A percentile compares a stretch with the other conserved stretches of the same genome.
These are phyloP conservation scores for Beauveria sp. DNA, from an alignment of 2,329 filamentous ascomycete genomes.

Conservation along the genomic window DNA sequence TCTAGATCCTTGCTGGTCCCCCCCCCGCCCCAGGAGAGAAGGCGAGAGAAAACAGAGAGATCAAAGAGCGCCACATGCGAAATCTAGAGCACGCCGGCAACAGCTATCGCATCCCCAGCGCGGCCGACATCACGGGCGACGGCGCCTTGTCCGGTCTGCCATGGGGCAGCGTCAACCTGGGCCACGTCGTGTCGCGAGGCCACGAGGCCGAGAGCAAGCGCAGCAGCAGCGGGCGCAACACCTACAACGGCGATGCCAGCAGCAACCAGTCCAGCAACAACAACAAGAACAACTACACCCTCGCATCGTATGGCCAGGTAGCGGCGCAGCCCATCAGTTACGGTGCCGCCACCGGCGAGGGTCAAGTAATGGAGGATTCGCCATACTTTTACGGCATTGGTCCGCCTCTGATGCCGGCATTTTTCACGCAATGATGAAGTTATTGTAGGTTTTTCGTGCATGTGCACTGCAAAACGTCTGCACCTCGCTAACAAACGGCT, in stretches of 20 bases:
- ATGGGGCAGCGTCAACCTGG: slow-evolving; percentile 63
- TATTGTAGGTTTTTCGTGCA: background rate
- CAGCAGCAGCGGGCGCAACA: slow-evolving; percentile 29
- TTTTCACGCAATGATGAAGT: slow-evolving; percentile 1
- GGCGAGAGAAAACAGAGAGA: slow-evolving; percentile 59
- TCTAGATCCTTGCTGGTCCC: background rate
- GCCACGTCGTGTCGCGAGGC: slow-evolving; percentile 42
- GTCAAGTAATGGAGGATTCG: slow-evolving; percentile 24
- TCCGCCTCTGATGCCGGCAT: slow-evolving; percentile 7
- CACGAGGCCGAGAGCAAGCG: slow-evolving; percentile 40
- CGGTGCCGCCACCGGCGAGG: slow-evolving; percentile 24
- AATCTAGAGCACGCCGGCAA: slow-evolving; percentile 57
- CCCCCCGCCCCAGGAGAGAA: slow-evolving; percentile 52
- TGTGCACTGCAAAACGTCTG: background rate
- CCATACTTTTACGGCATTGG: slow-evolving; percentile 21
- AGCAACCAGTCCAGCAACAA: slow-evolving; percentile 19
- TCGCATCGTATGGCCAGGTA: slow-evolving; percentile 18
- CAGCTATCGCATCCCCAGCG: slow-evolving; percentile 54
- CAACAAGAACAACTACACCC: slow-evolving; percentile 14
- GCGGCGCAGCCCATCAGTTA: slow-evolving; percentile 24
- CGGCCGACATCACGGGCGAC: slow-evolving; percentile 45
- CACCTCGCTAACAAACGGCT: background rate
- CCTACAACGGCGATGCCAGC: slow-evolving; percentile 28
- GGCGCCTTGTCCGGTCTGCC: slow-evolving; percentile 56
- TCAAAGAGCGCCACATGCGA: slow-evolving; percentile 52